Percentiles rank a stretch among this genome's conserved stretches.
Evolutionary conservation across 2,329 filamentous ascomycete genomes (phyloP).

Genomic region (Fusarium aywerte): DNA sequence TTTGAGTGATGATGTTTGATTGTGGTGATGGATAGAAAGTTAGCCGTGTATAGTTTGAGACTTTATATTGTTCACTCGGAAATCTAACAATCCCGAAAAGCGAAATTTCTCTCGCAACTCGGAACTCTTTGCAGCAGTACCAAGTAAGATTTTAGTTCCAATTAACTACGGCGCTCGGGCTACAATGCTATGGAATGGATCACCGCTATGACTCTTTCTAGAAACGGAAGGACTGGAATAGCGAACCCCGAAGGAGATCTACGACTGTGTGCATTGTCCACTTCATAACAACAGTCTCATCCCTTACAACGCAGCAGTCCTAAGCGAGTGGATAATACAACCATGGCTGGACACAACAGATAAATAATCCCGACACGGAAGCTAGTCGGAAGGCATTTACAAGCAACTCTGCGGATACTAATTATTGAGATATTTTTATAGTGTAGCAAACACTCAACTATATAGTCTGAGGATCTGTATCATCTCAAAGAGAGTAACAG

Average conservation of each 20-base stretch:
- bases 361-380: background rate
- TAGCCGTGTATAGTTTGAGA: rapidly evolving
- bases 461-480: no score
- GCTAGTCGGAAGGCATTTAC: background rate
- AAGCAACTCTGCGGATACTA: background rate
- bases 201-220: background rate
- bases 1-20: background rate
- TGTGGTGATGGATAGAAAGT: background rate
- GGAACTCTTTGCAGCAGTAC: background rate
- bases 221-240: background rate
- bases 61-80: background rate
- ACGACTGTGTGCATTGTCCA: background rate
- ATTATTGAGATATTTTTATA: background rate
- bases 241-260: background rate
- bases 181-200: rapidly evolving
- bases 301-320: background rate
- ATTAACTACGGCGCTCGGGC: rapidly evolving
- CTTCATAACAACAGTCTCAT: background rate
- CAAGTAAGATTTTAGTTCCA: background rate
- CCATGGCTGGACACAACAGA: background rate
- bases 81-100: background rate
- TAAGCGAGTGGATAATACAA: background rate
- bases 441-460: background rate
- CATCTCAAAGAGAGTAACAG: no score
- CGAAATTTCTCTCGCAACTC: background rate